These are phyloP conservation scores for Gossypium davidsonii DNA, from an alignment of 441 rosid genomes.

Conservation along the genomic window DNA sequence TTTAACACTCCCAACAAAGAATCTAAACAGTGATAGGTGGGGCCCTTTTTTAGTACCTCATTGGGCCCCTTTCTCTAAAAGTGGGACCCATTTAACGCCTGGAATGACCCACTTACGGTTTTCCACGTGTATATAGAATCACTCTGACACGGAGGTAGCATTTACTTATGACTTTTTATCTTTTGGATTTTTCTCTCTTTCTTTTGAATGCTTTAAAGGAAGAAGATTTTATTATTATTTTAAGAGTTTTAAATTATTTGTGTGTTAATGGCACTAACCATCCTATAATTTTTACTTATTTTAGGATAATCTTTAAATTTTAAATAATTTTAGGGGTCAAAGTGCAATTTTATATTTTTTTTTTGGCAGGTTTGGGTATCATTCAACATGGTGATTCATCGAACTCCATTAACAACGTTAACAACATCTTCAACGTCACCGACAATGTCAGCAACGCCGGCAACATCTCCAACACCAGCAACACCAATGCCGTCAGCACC, in stretches of 20 bases:
- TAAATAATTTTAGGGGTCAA: too few species aligned
- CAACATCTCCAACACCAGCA: not conserved
- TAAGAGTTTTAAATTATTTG: too few species aligned
- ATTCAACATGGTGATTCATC: not conserved
- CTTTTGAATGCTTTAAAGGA: not conserved
- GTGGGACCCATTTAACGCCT: conserved; percentile 8
- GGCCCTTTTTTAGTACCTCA: not conserved
- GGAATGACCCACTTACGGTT: not conserved
- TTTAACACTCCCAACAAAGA: conserved; percentile 6
- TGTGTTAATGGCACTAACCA: too few species aligned
- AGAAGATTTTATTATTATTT: too few species aligned
- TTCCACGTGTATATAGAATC: not conserved
- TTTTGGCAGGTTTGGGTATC: not conserved
- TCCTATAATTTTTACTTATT: too few species aligned
- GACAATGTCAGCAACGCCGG: not conserved
- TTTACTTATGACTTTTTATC: not conserved
- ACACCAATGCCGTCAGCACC: conserved; percentile 3
- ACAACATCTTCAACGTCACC: not conserved
- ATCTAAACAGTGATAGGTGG: not conserved
- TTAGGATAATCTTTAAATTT: too few species aligned
- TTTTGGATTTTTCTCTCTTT: not conserved
- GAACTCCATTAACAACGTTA: not conserved
- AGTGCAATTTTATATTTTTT: too few species aligned
- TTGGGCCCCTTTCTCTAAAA: not conserved
- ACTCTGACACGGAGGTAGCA: conserved; percentile 4